Percentiles rank a stretch among this genome's conserved stretches.
Evolutionary conservation across 805 yeast species (phyloP).

Genomic region (Komagataella phaffii): DNA sequence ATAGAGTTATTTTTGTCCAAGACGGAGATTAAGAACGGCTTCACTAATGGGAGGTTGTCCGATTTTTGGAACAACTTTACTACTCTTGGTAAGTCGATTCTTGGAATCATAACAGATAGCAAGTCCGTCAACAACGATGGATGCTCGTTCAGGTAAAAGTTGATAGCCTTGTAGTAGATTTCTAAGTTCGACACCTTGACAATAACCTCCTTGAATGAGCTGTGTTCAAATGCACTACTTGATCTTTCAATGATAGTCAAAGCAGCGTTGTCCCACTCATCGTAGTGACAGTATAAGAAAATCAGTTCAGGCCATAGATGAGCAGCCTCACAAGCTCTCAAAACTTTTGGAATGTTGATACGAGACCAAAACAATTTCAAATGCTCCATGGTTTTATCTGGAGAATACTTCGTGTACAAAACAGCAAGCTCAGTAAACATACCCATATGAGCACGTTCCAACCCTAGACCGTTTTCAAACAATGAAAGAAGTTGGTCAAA

Average conservation of each 20-base stretch:
- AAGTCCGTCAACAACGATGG: slow-evolving; percentile 85
- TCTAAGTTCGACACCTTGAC: slow-evolving; percentile 94
- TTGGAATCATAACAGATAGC: slow-evolving; percentile 70
- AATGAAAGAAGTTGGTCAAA: slow-evolving; percentile 84
- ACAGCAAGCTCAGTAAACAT: slow-evolving; percentile 96
- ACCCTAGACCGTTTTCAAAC: slow-evolving; percentile 89
- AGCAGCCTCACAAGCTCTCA: slow-evolving; percentile 84
- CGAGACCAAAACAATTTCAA: slow-evolving; percentile 97
- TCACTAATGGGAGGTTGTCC: slow-evolving; percentile 91
- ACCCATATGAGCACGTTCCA: slow-evolving; percentile 99
- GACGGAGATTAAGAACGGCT: slow-evolving; percentile 88
- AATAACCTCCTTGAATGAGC: slow-evolving; percentile 85
- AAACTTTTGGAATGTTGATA: slow-evolving; percentile 93
- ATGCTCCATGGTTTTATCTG: slow-evolving; percentile 89
- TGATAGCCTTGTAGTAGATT: slow-evolving; percentile 93
- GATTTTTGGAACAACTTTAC: slow-evolving; percentile 90
- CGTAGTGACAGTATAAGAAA: slow-evolving; percentile 94
- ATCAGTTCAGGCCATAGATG: slow-evolving; percentile 95
- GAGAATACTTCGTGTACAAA: slow-evolving; percentile 80
- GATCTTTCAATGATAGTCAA: slow-evolving; percentile 92
- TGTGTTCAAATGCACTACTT: slow-evolving; percentile 85
- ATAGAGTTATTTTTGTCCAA: slow-evolving; percentile 81
- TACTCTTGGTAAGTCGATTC: slow-evolving; percentile 88
- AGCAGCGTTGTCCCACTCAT: slow-evolving; percentile 98
- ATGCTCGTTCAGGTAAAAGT: slow-evolving; percentile 84